These are phyloP conservation scores for Chaetomiaceae sp. DNA, from an alignment of 2,329 filamentous ascomycete genomes.

Conservation along the genomic window DNA sequence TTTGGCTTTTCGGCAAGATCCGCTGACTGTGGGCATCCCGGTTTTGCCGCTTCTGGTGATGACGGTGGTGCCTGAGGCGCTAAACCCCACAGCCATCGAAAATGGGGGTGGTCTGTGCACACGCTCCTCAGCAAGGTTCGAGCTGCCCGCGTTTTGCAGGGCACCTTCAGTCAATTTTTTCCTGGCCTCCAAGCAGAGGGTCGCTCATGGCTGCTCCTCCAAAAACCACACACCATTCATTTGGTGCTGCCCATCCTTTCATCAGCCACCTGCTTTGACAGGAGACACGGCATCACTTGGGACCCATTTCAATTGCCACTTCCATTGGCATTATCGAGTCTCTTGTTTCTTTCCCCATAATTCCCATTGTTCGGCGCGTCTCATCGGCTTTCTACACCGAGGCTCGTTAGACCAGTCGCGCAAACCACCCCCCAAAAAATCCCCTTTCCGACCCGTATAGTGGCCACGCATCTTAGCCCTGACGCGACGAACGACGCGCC, in stretches of 20 bases:
- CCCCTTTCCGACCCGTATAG: slow-evolving; percentile 6
- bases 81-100: slow-evolving; percentile 14
- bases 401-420: slow-evolving; percentile 14
- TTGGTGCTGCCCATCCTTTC: slow-evolving; percentile 20
- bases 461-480: slow-evolving; percentile 2
- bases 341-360: slow-evolving; percentile 7
- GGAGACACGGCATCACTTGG: slow-evolving; percentile 16
- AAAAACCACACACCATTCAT: slow-evolving; percentile 18
- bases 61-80: slow-evolving; percentile 3
- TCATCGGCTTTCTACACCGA: slow-evolving; percentile 11
- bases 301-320: slow-evolving; percentile 15
- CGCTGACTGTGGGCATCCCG: too few species aligned
- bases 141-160: slow-evolving; percentile 23
- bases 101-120: slow-evolving; percentile 24
- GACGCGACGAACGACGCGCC: slow-evolving; percentile 19
- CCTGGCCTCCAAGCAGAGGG: slow-evolving; percentile 20
- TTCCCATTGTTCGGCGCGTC: slow-evolving; percentile 20
- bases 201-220: slow-evolving; percentile 15
- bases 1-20: background rate
- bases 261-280: slow-evolving; percentile 23
- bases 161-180: slow-evolving; percentile 23
- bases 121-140: slow-evolving; percentile 13
- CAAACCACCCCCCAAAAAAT: slow-evolving; percentile 6
- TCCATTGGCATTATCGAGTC: slow-evolving; percentile 20
- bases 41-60: background rate